phyloP scores from a whole-genome alignment of 805 yeast species.

The Spathaspora arborariae region DNA sequence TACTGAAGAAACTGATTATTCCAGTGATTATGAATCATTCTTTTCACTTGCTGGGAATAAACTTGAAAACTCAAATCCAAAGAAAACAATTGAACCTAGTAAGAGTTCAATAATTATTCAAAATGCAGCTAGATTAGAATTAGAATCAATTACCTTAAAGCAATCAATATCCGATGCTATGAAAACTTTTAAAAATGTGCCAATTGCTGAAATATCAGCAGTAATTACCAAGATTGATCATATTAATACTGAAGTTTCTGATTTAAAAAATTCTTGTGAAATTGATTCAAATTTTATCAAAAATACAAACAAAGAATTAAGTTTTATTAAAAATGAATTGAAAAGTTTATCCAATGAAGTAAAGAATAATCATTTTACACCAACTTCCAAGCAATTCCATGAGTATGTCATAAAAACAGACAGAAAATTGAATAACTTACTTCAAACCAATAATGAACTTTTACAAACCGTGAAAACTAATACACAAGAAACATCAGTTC shows the following conservation, averaged over 20 bases:
- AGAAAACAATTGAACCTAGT: background rate
- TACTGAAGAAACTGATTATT: conserved; percentile 20
- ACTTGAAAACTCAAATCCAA: conserved; percentile 1
- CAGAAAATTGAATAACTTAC: background rate
- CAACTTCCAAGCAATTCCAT: background rate
- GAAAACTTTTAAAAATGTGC: background rate
- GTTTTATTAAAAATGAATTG: conserved; percentile 6
- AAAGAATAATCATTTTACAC: background rate
- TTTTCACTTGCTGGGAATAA: conserved; percentile 6
- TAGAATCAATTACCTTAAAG: conserved; percentile 25
- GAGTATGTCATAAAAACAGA: background rate
- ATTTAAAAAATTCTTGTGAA: background rate
- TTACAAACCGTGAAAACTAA: background rate
- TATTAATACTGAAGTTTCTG: background rate
- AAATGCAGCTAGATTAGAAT: conserved; percentile 30
- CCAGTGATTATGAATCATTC: conserved; percentile 17
- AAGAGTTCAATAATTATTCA: conserved; percentile 9
- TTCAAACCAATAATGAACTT: background rate
- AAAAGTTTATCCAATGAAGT: conserved; percentile 10
- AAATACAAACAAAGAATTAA: background rate
- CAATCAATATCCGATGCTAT: conserved; percentile 10
- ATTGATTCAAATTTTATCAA: background rate
- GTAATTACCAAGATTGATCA: background rate
- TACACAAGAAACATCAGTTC: background rate
- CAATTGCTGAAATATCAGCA: background rate